Conservation (phyloP, 2,329 filamentous ascomycete genomes). For the Sporothrix schenckii region DNA sequence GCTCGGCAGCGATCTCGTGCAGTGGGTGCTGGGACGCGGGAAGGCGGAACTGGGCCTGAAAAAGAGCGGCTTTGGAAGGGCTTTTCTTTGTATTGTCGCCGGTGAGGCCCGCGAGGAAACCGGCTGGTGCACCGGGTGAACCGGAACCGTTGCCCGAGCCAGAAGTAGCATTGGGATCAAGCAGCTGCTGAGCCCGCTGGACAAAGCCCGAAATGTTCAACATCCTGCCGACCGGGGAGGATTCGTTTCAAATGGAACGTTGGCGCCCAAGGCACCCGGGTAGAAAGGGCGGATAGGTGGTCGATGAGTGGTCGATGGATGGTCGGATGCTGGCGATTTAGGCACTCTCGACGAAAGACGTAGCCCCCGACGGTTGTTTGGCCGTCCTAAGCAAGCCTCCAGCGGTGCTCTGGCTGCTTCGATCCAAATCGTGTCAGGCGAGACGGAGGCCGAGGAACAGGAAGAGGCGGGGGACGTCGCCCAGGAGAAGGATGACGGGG, state of each 20-base stretch:
- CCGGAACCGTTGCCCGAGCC: slow-evolving; percentile 16
- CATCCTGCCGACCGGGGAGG: slow-evolving; percentile 46
- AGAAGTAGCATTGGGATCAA: slow-evolving; percentile 75
- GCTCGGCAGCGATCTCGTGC: slow-evolving; percentile 94
- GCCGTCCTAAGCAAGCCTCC: neutral
- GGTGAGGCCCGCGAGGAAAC: slow-evolving; percentile 52
- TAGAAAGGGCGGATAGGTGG: neutral
- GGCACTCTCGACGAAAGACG: neutral
- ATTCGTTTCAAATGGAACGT: neutral
- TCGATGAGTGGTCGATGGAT: neutral
- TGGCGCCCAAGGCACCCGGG: neutral
- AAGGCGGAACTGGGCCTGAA: slow-evolving; percentile 94
- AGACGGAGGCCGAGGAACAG: neutral
- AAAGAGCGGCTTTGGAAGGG: slow-evolving; percentile 88
- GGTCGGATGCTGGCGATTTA: neutral
- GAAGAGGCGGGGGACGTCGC: neutral
- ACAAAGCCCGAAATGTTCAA: slow-evolving; percentile 76
- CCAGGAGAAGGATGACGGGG: neutral
- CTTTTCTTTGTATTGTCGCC: slow-evolving; percentile 64
- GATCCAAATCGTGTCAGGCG: neutral
- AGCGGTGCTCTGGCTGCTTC: slow-evolving; percentile 4
- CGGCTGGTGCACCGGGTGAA: slow-evolving; percentile 34
- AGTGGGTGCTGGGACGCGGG: slow-evolving; percentile 89
- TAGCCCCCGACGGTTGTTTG: slow-evolving; percentile 19
- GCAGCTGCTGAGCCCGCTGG: slow-evolving; percentile 92